Conservation (phyloP, 441 rosid species). For the Pelargonium myrrhifolium region DNA sequence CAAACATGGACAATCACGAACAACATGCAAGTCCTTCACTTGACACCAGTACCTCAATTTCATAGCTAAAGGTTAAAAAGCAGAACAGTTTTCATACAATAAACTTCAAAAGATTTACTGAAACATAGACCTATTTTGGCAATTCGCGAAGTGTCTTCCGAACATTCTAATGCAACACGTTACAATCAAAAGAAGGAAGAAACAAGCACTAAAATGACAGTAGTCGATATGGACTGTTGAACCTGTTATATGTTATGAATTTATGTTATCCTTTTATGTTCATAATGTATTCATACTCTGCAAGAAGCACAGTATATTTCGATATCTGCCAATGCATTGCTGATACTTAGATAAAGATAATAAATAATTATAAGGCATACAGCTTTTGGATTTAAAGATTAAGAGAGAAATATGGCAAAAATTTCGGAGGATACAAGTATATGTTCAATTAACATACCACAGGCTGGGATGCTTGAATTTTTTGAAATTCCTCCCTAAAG, state of each 20-base stretch:
- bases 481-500: constrained; percentile 51
- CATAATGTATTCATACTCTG: too few species aligned
- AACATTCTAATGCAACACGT: not conserved
- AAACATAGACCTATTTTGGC: not conserved
- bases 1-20: not conserved
- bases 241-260: not conserved
- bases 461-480: constrained; percentile 46
- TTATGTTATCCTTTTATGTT: too few species aligned
- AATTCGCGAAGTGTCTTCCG: not conserved
- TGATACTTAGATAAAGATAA: not conserved
- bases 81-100: not conserved
- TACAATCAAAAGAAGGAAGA: not conserved
- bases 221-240: not conserved
- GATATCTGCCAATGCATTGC: not conserved
- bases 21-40: constrained; percentile 1
- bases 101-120: too few species aligned
- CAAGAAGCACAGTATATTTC: not conserved
- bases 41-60: not conserved
- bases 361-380: not conserved
- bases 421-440: not conserved
- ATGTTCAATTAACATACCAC: constrained; percentile 29
- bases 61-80: not conserved
- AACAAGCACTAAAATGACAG: not conserved
- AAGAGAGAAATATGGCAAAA: not conserved
- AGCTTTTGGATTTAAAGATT: not conserved